Evolutionary conservation across 2,329 filamentous ascomycete genomes (phyloP).

Genomic region (Penicillium thymicola): DNA sequence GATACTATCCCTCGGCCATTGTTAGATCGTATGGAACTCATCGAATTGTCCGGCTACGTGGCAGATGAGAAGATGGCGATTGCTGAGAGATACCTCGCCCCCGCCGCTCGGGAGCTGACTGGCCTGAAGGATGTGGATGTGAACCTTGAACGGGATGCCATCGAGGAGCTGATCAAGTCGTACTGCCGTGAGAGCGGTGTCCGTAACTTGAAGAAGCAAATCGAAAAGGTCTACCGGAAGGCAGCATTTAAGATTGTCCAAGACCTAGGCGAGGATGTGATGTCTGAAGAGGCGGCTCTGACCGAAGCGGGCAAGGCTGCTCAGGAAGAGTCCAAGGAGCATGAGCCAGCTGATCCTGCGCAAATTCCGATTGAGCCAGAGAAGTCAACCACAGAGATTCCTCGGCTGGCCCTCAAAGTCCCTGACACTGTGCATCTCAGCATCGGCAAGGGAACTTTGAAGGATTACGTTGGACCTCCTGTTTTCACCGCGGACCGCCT

Average conservation of each 20-base stretch:
- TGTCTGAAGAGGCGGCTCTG: conserved; percentile 76
- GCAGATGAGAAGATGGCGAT: conserved; percentile 99
- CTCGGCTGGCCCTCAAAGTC: conserved; percentile 74
- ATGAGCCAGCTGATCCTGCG: conserved; percentile 61
- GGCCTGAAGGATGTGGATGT: conserved; percentile 89
- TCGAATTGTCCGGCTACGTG: conserved; percentile 92
- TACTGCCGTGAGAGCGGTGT: conserved; percentile 98
- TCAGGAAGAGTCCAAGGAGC: conserved; percentile 57
- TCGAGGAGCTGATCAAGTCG: conserved; percentile 95
- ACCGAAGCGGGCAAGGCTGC: conserved; percentile 83
- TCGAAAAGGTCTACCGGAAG: conserved; percentile 98
- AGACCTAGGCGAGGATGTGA: conserved; percentile 79
- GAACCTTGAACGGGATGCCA: conserved; percentile 77
- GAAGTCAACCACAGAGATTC: conserved; percentile 51
- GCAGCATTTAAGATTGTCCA: conserved; percentile 95
- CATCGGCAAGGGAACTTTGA: conserved; percentile 85
- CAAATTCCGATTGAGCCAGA: conserved; percentile 53
- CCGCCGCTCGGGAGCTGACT: conserved; percentile 89
- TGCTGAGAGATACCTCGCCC: conserved; percentile 85
- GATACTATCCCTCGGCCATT: conserved; percentile 94
- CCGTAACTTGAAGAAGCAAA: conserved; percentile 97
- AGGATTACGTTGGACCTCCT: conserved; percentile 94
- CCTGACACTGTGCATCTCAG: conserved; percentile 81
- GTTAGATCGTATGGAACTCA: conserved; percentile 96
- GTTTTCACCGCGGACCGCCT: conserved; percentile 93